phyloP scores from a whole-genome alignment of 768 basidiomycete genomes.

The Leccinum longicurvipes region DNA sequence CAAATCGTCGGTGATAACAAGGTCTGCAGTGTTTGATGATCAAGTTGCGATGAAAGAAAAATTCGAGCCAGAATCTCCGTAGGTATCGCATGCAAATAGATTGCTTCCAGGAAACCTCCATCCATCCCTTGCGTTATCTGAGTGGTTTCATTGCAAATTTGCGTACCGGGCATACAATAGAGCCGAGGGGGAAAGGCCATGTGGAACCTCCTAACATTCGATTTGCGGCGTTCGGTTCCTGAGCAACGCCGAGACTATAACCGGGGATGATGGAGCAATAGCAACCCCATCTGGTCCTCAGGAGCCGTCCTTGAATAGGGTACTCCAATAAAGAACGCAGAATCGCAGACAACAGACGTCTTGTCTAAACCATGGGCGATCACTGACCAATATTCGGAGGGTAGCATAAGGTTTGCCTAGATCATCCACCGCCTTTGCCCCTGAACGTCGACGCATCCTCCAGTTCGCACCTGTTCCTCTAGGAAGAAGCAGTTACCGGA shows the following conservation, averaged over 20 bases:
- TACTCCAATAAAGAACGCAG: no score
- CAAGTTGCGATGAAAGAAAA: no score
- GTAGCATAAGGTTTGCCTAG: not conserved
- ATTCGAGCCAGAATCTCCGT: no score
- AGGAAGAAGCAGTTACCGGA: conserved; percentile 92
- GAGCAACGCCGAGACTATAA: not conserved
- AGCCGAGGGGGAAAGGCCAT: not conserved
- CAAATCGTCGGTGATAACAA: conserved; percentile 1
- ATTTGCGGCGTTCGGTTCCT: no score
- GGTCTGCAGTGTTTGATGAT: conserved; percentile 8
- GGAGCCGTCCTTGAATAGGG: no score
- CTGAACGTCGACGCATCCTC: not conserved
- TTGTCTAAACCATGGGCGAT: conserved; percentile 6
- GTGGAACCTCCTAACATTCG: no score
- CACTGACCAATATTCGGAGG: conserved; percentile 8
- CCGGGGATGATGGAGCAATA: no score
- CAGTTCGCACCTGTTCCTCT: conserved; percentile 52
- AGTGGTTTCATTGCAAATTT: no score
- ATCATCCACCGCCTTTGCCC: conserved; percentile 15
- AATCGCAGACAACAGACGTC: conserved; percentile 3
- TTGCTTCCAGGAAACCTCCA: not conserved
- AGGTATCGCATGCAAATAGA: no score
- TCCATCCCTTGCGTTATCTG: no score
- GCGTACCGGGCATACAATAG: no score
- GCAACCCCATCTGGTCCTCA: no score